phyloP scores from a whole-genome alignment of 2,329 filamentous ascomycete genomes.

The Fusarium transvaalense region DNA sequence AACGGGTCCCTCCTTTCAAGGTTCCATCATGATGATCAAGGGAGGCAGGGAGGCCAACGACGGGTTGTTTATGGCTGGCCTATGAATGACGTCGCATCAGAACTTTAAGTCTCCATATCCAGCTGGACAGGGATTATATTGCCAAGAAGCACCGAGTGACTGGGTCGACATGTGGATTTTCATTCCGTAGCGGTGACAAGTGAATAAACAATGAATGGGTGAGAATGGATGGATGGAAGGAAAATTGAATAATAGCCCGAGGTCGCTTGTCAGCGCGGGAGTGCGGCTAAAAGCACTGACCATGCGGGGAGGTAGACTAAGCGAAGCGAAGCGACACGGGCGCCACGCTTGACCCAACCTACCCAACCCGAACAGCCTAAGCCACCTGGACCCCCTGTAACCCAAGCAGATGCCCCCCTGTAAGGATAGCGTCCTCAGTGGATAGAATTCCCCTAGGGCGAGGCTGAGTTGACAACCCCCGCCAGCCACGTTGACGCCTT shows the following conservation, averaged over 20 bases:
- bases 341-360: constrained; percentile 4
- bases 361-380: neutral
- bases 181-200: constrained; percentile 16
- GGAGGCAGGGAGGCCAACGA: constrained; percentile 32
- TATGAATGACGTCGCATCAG: constrained; percentile 29
- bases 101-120: constrained; percentile 37
- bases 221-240: constrained; percentile 9
- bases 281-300: constrained; percentile 39
- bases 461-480: constrained; percentile 36
- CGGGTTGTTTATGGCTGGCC: neutral
- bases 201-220: constrained; percentile 13
- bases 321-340: constrained; percentile 1
- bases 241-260: constrained; percentile 7
- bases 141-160: constrained; percentile 28
- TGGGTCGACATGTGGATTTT: constrained; percentile 14
- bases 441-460: constrained; percentile 34
- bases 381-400: constrained; percentile 13
- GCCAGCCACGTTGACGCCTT: constrained; percentile 41
- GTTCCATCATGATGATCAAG: constrained; percentile 15
- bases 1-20: constrained; percentile 15
- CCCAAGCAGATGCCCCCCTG: constrained; percentile 14
- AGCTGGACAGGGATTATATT: constrained; percentile 41
- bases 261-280: constrained; percentile 39
- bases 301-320: constrained; percentile 19
- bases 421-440: constrained; percentile 31